Evolutionary conservation across 179 eudicot genomes (phyloP), one percentile per base, ranked within the genome.

Genomic region (Sideroxylon spinosum): DNA sequence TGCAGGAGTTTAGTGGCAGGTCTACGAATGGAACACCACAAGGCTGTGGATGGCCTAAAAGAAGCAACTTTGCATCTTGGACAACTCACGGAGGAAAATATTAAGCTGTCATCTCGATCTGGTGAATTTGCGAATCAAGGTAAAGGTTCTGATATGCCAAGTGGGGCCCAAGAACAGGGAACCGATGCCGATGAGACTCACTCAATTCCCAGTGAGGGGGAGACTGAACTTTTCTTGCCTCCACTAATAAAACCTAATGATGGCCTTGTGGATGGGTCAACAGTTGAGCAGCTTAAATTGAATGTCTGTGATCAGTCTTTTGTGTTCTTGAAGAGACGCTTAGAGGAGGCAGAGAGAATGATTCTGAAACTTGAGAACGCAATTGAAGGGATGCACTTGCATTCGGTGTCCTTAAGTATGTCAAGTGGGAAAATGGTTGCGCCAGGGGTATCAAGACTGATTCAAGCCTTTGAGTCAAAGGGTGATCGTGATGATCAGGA

Each of bases 391-490:
- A 85, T 93, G 91, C 88, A 90, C 78, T 80, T 83, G 76, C 84
- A 87, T 48, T 85, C 83, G 65, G 75, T 74, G 78, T 81, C 89
- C 56, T 84, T 86, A 63, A 85, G 87, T 73, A 85, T 73, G 71
- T 88, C 90, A 56, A 77, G 77, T 76, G 85, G 71, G 76, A 88
- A 88, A 76, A 82, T 37, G 79, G 86, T 79, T 73, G 76, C 86
- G 48, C 85, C 97, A 65, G 94, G 88, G n/a, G 89, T 93, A 76
- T 91, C 95, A 71, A 87, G 86, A 83, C 79, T 91, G 87, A 91
- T 93, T 86, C 97, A 90, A 85, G 97, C 95, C 69, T 95, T 93
- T 82, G 99, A 95, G 87, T 85, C 95, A 59, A 89, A 91, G 85
- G 71, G 78, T 62, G 84, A 78, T 26, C 23, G 53, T 66, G 97